These are phyloP conservation scores for Kickxella alabastrina DNA, from an alignment of 192 early-diverging fungal genomes.

Conservation along the genomic window DNA sequence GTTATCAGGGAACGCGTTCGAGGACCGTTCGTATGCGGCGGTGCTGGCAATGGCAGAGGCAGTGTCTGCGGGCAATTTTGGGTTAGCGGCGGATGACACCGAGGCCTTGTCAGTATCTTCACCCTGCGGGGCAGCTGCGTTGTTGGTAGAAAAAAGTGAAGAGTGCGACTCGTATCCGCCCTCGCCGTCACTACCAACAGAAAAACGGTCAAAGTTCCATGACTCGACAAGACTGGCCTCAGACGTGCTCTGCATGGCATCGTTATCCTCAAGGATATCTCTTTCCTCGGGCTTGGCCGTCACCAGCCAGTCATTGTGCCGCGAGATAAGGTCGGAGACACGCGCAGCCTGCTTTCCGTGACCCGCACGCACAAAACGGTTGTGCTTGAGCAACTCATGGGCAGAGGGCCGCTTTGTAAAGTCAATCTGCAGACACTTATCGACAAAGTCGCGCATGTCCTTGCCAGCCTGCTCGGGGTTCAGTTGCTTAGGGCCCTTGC, in stretches of 20 bases:
- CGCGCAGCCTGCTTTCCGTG: constrained; percentile 48
- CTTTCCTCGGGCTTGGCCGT: constrained; percentile 35
- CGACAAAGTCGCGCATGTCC: constrained; percentile 85
- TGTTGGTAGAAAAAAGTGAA: constrained; percentile 45
- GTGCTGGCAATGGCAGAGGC: background rate
- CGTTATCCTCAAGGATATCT: constrained; percentile 34
- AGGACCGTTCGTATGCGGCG: background rate
- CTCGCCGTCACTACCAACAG: constrained; percentile 44
- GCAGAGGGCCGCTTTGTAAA: constrained; percentile 83
- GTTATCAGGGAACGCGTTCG: constrained; percentile 6
- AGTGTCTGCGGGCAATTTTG: too few relatives aligned
- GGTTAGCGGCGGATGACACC: background rate
- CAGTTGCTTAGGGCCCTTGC: constrained; percentile 72
- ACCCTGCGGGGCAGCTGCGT: background rate
- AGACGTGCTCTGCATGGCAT: constrained; percentile 44
- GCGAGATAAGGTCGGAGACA: constrained; percentile 42
- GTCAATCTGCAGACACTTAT: constrained; percentile 78
- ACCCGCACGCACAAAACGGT: constrained; percentile 45
- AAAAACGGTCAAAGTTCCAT: constrained; percentile 54
- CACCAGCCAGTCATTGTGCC: constrained; percentile 39
- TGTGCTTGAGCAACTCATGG: constrained; percentile 76
- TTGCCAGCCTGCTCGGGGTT: constrained; percentile 73
- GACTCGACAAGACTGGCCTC: constrained; percentile 48
- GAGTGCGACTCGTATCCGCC: constrained; percentile 43
- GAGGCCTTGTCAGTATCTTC: background rate